Conservation (phyloP, 306 rosid genomes). For the Fragaria iinumae region DNA sequence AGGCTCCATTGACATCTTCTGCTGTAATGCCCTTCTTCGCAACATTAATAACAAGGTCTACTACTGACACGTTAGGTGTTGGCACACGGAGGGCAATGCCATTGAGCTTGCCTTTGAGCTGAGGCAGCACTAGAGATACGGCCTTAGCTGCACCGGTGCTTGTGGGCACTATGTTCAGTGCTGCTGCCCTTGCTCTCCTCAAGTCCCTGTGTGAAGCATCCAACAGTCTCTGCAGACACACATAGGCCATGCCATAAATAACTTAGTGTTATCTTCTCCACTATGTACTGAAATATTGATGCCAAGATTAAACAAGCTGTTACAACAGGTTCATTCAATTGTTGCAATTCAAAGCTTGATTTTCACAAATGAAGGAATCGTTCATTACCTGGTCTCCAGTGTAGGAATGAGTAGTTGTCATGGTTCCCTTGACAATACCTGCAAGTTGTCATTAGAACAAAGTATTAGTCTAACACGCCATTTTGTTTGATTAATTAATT, state of each 20-base stretch:
- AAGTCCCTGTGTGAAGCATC: slow-evolving; percentile 98
- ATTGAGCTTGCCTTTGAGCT: slow-evolving; percentile 94
- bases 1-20: slow-evolving; percentile 90
- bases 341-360: slow-evolving; percentile 7
- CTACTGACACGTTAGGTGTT: slow-evolving; percentile 93
- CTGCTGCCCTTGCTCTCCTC: slow-evolving; percentile 96
- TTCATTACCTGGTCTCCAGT: slow-evolving; percentile 88
- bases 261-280: not conserved
- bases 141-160: slow-evolving; percentile 99
- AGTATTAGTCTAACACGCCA: not conserved
- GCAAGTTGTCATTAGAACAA: slow-evolving; percentile 9
- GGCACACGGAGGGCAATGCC: slow-evolving; percentile 98
- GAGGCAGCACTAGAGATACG: slow-evolving; percentile 83
- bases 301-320: not conserved
- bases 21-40: slow-evolving; percentile 85
- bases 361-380: not conserved
- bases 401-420: slow-evolving; percentile 99
- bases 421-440: slow-evolving; percentile 98
- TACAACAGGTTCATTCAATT: not conserved
- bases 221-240: slow-evolving; percentile 69
- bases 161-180: slow-evolving; percentile 95
- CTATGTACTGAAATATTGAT: not conserved
- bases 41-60: slow-evolving; percentile 85
- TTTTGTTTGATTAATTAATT: not conserved
- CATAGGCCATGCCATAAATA: not conserved